Base-by-base conservation (phyloP, 2,329 filamentous ascomycete genomes). In the Metarhizium robertsii region DNA sequence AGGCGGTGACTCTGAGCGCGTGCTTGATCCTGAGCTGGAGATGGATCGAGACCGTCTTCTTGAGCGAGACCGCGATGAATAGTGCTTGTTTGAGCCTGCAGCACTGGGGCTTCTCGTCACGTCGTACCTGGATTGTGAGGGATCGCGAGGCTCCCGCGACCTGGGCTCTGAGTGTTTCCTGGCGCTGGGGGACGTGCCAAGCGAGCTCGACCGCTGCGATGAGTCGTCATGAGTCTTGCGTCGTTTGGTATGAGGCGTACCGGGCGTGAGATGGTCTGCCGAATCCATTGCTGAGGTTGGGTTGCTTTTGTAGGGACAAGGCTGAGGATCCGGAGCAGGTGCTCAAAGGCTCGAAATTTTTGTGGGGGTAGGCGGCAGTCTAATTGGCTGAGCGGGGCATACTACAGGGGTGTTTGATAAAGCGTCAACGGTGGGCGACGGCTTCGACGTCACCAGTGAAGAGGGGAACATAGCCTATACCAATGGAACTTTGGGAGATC, bases 1-100 rank as follows among this genome's bases (percentile, higher is more conserved):
- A 62, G 52, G 64, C 54, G 47, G 65, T 59, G 71, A 72, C 29
- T 70, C 68, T 25, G 72, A 74, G 51, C 69, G 66, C 40, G 72
- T 73, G 50, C 62, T 69, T 16, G 72, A 72, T 51, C 60, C 65
- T 2, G 70, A 73, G 50, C 62, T 65, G 4, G 69, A 70, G 11
- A 64, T 64, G 6, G 69, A 71, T 54, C 66, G 62, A 32, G 69
- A 67, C 30, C 65, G 63, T 16, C 32, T 56, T 8, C 63, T 63
- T 8, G 71, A 71, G 18, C 66, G 64, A 32, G 61, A 62, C 14
- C 65, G 62, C 7, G 57, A 60, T 16, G 56, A 65, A 52, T 68
- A 67, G 32, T 64, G 59, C 36, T 65, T 60, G 57, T 61, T 58
- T 54, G 61, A 50, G 55, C 20, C 62, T 50, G 62, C 60, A 36